Base-by-base conservation (phyloP, 106 monocot genomes). In the Xerophyta viscosa region DNA sequence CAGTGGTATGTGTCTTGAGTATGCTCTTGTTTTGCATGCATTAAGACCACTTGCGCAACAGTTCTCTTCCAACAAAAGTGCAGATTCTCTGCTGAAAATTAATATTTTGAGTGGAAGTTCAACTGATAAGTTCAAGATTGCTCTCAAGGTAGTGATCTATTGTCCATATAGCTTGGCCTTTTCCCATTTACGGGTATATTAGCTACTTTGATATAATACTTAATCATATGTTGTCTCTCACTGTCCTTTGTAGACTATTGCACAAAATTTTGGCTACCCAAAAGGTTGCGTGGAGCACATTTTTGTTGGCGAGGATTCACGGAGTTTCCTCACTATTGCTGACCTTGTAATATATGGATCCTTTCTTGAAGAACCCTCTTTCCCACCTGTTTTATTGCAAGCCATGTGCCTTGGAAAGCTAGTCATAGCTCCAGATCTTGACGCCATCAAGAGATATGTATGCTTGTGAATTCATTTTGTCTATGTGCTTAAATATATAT, bases 291-390 rank as follows among this genome's bases (percentile, higher is more conserved):
- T 98, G 30, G 52, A 69, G 31, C 73, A 71, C 26, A 60, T 82
- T 53, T 29, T 30, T 59, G 10, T 57, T 48, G 63, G 71, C 60
- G 73, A 37, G 54, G 69, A 78, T 41, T 52, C 52, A 23, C 61
- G 22, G 46, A 70, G 53, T 39, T 68, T 82, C 24, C 84, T 98
- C 57, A 48, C 56, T 42, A 66, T 78, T 46, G 60, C 86, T 37
- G 79, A 90, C 54, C 56, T 90, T 59, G 90, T 90, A 20, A 74
- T 98, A 62, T 98, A 98, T 72, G 82, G 79, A 49, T 90, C 96
- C 29, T 90, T 89, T 79, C 82, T 90, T 41, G 86, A 98, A 46
- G 96, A 86, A 64, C 96, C 79, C 26, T 75, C 82, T 13, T 98
- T 98, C 63, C 96, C 96, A 24, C 37, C 76, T 50, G 49, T 77